Conservation (phyloP, 306 rosid genomes). For the Lupinus albus region DNA sequence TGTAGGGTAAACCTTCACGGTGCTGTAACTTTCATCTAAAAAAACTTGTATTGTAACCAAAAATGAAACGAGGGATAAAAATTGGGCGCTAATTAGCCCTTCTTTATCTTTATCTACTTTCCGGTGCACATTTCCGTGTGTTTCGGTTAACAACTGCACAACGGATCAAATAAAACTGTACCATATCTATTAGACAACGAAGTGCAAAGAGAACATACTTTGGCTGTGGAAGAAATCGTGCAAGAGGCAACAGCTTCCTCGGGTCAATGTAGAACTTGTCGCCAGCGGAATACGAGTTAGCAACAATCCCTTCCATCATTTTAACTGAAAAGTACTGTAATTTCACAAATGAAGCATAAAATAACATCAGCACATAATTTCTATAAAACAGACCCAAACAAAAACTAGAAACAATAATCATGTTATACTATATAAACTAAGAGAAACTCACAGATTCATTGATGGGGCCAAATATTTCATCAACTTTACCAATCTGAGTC, state of each 20-base stretch:
- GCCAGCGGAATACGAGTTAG: slow-evolving; percentile 75
- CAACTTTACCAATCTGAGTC: slow-evolving; percentile 98
- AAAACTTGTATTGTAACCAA: too few relatives aligned
- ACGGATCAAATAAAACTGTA: background rate
- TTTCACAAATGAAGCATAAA: slow-evolving; percentile 24
- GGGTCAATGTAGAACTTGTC: slow-evolving; percentile 95
- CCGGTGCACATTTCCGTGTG: background rate
- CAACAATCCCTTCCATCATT: slow-evolving; percentile 94
- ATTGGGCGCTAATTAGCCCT: too few relatives aligned
- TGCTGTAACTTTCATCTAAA: too few relatives aligned
- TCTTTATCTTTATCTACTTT: background rate
- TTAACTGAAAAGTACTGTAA: slow-evolving; percentile 79
- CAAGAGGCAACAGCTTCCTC: slow-evolving; percentile 85
- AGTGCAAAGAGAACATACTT: slow-evolving; percentile 59
- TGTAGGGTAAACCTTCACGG: too few relatives aligned
- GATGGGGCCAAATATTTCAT: slow-evolving; percentile 84
- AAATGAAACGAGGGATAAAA: too few relatives aligned
- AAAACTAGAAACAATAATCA: slow-evolving; percentile 8
- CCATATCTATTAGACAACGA: background rate
- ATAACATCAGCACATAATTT: slow-evolving; percentile 2
- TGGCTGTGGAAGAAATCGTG: slow-evolving; percentile 94
- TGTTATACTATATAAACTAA: background rate
- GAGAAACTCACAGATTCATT: slow-evolving; percentile 56
- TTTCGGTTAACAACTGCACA: background rate
- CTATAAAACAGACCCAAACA: background rate